Base-by-base conservation (phyloP, 495 filamentous ascomycete species). In the Neurospora sublineolata region DNA sequence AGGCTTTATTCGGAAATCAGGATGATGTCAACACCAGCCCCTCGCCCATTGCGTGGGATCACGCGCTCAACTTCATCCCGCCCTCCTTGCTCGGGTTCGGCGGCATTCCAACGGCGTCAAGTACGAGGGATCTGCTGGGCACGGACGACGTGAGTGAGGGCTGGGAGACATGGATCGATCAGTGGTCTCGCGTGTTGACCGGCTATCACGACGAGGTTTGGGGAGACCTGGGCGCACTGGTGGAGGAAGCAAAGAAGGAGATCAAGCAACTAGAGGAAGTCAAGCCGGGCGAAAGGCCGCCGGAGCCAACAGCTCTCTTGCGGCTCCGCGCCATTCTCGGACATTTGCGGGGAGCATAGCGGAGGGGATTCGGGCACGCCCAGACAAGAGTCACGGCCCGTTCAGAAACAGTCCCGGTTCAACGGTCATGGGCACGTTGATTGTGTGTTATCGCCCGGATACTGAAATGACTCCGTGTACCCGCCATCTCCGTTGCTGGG, bases 191-290 rank as follows among this genome's bases (percentile, higher is more conserved):
- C 42, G 87, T 92, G 3, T 84, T 93, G 75, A 89, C 86, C 42
- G 81, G 82, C 39, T 93, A 93, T 76, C 85, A 88, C 39, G 90
- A 93, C 78, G 90, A 93, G 72, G 90, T 94, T 12, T 94, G 92
- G 92, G 92, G 91, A 72, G 89, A 89, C 73, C 78, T 93, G 52
- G 75, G 83, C 27, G 85, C 88, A n/a, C 81, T 90, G 44, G 82
- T 92, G 38, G 82, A 87, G 72, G 85, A 87, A 64, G 91, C 91
- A n/a, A 82, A 82, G 46, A 76, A 81, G 68, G 92, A 94, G 76
- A 78, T 92, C 42, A 41, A 75, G 42, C 44, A 70, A 33, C 73
- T 81, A 18, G 71, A 79, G 38, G 73, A 77, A 40, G 71, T 70
- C 4, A 52, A 72, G 12, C 71, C 75, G 36, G 73, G 72, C 44